Evolutionary conservation across 768 basidiomycete species (phyloP).

Genomic region (Pisolithus microcarpus): DNA sequence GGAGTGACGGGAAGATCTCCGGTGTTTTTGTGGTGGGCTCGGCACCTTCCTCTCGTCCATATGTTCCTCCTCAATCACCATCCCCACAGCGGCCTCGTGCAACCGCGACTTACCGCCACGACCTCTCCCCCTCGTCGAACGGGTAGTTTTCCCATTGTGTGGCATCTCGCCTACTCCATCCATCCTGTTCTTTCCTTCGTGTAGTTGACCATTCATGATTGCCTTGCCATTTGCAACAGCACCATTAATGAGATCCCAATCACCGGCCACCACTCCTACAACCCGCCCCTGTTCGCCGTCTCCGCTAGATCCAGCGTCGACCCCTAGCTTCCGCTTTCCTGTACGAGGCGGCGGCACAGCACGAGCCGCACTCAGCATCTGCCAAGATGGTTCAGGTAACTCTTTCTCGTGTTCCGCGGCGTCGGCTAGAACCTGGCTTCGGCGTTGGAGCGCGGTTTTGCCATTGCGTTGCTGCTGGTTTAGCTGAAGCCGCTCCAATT

Average conservation of each 20-base stretch:
- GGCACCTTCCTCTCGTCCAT: constrained; percentile 16
- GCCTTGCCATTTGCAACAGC: neutral
- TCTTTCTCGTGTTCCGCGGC: constrained; percentile 36
- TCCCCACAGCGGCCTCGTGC: constrained; percentile 20
- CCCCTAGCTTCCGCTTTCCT: constrained; percentile 33
- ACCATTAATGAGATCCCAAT: neutral
- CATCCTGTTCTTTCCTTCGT: neutral
- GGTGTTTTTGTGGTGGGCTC: constrained; percentile 16
- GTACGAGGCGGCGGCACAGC: constrained; percentile 16
- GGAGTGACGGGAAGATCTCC: constrained; percentile 29
- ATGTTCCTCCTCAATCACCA: constrained; percentile 25
- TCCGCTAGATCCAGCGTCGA: constrained; percentile 21
- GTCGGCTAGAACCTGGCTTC: constrained; percentile 40
- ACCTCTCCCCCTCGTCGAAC: constrained; percentile 12
- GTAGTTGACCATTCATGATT: neutral
- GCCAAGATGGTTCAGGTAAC: constrained; percentile 47
- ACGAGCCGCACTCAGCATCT: constrained; percentile 40
- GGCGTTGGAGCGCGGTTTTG: constrained; percentile 32
- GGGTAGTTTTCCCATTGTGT: constrained; percentile 9
- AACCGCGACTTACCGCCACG: constrained; percentile 16
- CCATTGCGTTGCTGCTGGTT: constrained; percentile 8
- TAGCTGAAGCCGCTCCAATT: constrained; percentile 29
- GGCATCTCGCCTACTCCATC: neutral
- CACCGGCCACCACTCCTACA: neutral
- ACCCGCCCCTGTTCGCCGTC: constrained; percentile 10